These are phyloP conservation scores for Beta lomatogona DNA, from an alignment of 179 eudicot genomes.

Conservation along the genomic window DNA sequence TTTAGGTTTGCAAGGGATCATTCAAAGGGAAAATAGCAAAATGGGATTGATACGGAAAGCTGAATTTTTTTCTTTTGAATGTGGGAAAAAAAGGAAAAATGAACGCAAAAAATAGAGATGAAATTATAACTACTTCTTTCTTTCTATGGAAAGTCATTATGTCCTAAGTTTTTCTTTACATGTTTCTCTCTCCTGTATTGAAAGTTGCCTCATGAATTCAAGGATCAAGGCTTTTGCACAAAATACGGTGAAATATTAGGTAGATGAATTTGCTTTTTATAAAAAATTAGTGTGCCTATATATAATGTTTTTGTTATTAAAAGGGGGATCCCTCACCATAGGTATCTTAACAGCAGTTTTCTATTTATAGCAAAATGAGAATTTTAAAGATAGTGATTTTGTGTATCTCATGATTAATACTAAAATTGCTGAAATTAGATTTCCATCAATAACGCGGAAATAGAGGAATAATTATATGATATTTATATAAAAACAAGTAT, in stretches of 20 bases:
- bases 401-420: too few relatives aligned
- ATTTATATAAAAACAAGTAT: too few relatives aligned
- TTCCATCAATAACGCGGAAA: too few relatives aligned
- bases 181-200: slow-evolving; percentile 17
- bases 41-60: not conserved
- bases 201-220: not conserved
- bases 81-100: not conserved
- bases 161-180: not conserved
- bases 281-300: too few relatives aligned
- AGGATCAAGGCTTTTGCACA: slow-evolving; percentile 11
- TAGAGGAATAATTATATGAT: too few relatives aligned
- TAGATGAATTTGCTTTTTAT: not conserved
- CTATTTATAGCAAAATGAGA: too few relatives aligned
- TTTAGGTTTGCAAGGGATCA: not conserved
- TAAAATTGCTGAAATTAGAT: too few relatives aligned
- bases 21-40: not conserved
- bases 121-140: not conserved
- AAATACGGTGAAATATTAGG: slow-evolving; percentile 18
- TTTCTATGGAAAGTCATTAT: slow-evolving; percentile 13
- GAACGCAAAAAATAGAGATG: not conserved
- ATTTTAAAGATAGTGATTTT: too few relatives aligned
- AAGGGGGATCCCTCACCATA: too few relatives aligned
- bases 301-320: too few relatives aligned
- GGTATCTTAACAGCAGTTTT: too few relatives aligned
- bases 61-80: not conserved